Base-by-base conservation (phyloP, 805 yeast species). In the Ogataea populi-albae region DNA sequence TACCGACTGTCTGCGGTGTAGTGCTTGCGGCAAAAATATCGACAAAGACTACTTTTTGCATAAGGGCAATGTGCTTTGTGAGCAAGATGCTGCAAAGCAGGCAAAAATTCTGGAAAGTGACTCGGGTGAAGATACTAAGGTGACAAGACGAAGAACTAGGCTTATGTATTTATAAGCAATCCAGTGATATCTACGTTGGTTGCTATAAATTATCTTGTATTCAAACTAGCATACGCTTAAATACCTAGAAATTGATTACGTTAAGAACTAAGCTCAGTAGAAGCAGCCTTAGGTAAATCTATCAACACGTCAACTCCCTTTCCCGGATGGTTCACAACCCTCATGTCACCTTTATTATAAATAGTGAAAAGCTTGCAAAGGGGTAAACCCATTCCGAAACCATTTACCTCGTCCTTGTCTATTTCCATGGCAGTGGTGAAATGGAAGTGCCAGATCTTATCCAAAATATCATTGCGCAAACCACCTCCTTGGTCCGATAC, bases 1-100 rank as follows among this genome's bases (percentile, higher is more conserved):
- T 55, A 62, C 72, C 5, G 59, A 68, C 16, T 91, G 98, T 58
- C 69, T 89, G 49, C 66, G 61, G 33, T 91, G 98, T 62, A 55
- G 63, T 30, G 64, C 68, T 26, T 89, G 98, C 63, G 53, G 63
- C 6, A 47, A 51, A 2, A 45, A 50, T 6, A 82, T 84, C 34
- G 55, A 55, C 3, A 61, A 59, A 15, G 91, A 82, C 54, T 84
- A 77, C 52, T 66, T 70, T 40, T 63, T 77, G 15, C 66, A 73
- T 40, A 66, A 72, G 37, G 73, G 65, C 3, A 49, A 54, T 15
- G 68, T 77, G 5, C 59, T 68, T 29, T 80, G 87, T 62, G 85
- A 79, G 49, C 34, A 37, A 10, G 65, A 63, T 38, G 66, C 64
- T 1, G 38, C 41, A 11, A 43, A 29, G 10, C 50, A 51, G 30